Percentiles rank a stretch among this genome's conserved stretches.
Evolutionary conservation across 2,329 filamentous ascomycete species (phyloP).

Genomic region (Aspergillus viridinutans): DNA sequence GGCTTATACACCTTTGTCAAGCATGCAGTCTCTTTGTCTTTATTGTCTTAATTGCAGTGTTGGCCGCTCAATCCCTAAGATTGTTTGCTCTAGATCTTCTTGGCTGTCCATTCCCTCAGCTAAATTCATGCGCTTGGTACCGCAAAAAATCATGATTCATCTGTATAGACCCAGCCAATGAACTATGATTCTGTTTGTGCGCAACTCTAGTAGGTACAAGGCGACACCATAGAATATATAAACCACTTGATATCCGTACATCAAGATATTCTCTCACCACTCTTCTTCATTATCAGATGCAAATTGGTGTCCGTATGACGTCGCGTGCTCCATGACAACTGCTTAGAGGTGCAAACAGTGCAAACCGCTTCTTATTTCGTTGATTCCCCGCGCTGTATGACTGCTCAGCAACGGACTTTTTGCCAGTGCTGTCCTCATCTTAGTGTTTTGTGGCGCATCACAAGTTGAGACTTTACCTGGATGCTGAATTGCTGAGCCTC

Average conservation of each 20-base stretch:
- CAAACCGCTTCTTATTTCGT: neutral
- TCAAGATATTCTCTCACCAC: neutral
- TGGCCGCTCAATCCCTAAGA: no score
- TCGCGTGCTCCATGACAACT: neutral
- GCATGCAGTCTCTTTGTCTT: no score
- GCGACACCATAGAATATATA: neutral
- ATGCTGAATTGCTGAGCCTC: neutral
- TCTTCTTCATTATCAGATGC: neutral
- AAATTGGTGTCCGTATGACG: neutral
- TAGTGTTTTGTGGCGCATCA: neutral
- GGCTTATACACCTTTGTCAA: no score
- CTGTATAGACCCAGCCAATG: neutral
- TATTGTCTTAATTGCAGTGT: no score
- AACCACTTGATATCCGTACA: neutral
- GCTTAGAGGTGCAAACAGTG: conserved; percentile 3
- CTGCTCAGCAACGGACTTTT: neutral
- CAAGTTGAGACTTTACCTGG: neutral
- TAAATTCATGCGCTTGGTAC: no score
- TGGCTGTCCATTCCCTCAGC: neutral
- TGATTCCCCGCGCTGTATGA: neutral
- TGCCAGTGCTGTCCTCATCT: neutral
- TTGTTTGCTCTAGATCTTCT: neutral
- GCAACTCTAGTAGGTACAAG: neutral
- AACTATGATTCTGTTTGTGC: neutral
- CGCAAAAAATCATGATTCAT: neutral